These are phyloP conservation scores for Exobasidium rhododendri DNA, from an alignment of 1,284 basidiomycete genomes.

Conservation along the genomic window DNA sequence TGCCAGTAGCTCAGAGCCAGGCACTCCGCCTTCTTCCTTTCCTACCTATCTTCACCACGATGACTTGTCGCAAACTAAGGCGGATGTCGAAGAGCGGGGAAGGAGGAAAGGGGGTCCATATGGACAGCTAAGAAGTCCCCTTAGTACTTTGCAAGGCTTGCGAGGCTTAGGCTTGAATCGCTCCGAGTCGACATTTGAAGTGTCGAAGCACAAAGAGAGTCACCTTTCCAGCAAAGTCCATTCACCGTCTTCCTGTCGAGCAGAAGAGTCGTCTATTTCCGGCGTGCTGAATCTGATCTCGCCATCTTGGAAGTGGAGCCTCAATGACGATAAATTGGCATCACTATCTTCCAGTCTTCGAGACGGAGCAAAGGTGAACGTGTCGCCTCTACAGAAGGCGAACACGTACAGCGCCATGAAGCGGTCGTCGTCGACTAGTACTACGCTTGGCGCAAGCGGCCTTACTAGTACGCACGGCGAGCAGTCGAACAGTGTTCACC, in stretches of 20 bases:
- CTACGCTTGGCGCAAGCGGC: not conserved
- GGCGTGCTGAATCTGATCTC: slow-evolving; percentile 34
- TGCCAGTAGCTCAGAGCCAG: slow-evolving; percentile 38
- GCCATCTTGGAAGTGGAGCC: slow-evolving; percentile 39
- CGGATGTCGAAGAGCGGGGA: too few species aligned
- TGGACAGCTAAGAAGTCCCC: not conserved
- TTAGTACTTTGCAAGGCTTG: not conserved
- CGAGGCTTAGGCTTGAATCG: not conserved
- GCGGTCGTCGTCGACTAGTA: not conserved
- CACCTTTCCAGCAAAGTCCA: too few species aligned
- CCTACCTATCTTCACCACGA: not conserved
- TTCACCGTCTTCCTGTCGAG: slow-evolving; percentile 12
- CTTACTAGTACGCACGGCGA: not conserved
- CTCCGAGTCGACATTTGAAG: not conserved
- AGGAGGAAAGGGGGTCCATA: not conserved
- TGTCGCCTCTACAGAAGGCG: not conserved
- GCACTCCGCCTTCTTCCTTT: slow-evolving; percentile 35
- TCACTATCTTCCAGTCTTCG: slow-evolving; percentile 26
- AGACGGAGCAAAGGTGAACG: slow-evolving; percentile 5
- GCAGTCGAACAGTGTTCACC: not conserved
- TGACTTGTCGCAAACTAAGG: too few species aligned
- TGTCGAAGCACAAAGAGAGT: too few species aligned
- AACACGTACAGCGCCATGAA: slow-evolving; percentile 7
- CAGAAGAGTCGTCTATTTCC: slow-evolving; percentile 28
- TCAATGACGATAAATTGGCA: slow-evolving; percentile 32